Percentiles rank a stretch among this genome's conserved stretches.
Evolutionary conservation across 106 monocot genomes (phyloP).

Genomic region (Alisma plantagoaquatica): DNA sequence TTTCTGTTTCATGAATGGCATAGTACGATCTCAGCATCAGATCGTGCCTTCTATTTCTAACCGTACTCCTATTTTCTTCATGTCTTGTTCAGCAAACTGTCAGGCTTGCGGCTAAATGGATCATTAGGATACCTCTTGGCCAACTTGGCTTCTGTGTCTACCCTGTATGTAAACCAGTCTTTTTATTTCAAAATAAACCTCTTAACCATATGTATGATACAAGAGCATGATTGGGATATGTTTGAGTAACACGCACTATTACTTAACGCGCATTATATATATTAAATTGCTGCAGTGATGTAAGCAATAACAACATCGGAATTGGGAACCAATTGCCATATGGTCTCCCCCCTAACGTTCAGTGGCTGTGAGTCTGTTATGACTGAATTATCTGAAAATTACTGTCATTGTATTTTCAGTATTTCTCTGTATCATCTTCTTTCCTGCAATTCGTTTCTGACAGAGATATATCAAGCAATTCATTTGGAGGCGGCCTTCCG

Average conservation of each 20-base stretch:
- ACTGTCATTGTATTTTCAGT: background rate
- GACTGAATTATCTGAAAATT: background rate
- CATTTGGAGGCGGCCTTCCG: constrained; percentile 19
- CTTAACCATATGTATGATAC: no score
- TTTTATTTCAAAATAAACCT: background rate
- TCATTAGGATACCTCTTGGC: constrained; percentile 6
- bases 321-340: constrained; percentile 5
- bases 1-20: background rate
- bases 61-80: background rate
- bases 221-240: no score
- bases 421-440: background rate
- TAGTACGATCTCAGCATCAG: background rate
- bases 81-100: constrained; percentile 10
- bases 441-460: background rate
- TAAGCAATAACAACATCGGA: constrained; percentile 21
- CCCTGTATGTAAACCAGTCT: constrained; percentile 4
- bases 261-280: no score
- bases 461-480: constrained; percentile 20
- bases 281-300: constrained; percentile 10
- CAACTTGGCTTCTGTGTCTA: constrained; percentile 4
- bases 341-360: constrained; percentile 13
- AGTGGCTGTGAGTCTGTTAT: constrained; percentile 13
- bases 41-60: background rate
- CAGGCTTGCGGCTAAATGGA: constrained; percentile 18
- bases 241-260: no score